Evolutionary conservation across 2,329 filamentous ascomycete species (phyloP).

Genomic region (Penicillium olsonii): DNA sequence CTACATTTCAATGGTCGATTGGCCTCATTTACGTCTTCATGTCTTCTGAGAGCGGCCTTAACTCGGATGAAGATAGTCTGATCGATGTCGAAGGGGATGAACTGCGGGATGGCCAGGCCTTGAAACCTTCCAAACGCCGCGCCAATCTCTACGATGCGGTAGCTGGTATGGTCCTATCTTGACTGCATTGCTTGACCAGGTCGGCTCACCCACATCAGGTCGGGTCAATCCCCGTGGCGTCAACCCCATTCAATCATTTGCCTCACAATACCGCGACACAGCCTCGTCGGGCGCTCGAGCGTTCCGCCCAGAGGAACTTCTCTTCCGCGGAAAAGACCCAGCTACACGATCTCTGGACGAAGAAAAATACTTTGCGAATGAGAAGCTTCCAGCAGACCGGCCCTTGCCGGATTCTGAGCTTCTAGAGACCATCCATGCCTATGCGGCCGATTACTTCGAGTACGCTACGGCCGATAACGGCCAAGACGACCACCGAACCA

Average conservation of each 20-base stretch:
- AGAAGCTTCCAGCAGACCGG: constrained; percentile 40
- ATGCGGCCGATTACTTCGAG: constrained; percentile 58
- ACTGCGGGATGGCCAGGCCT: constrained; percentile 10
- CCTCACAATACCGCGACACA: constrained; percentile 37
- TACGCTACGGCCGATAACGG: constrained; percentile 35
- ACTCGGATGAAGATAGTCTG: constrained; percentile 2
- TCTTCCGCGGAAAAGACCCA: constrained; percentile 55
- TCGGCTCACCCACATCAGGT: constrained; percentile 36
- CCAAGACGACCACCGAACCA: constrained; percentile 49
- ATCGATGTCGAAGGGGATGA: constrained; percentile 4
- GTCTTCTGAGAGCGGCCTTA: neutral
- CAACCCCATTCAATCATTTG: constrained; percentile 19
- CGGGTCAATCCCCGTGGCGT: constrained; percentile 48
- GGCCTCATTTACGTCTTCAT: neutral
- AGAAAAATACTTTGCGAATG: constrained; percentile 58
- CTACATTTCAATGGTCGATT: constrained; percentile 6
- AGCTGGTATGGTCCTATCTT: constrained; percentile 45
- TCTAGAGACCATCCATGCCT: constrained; percentile 58
- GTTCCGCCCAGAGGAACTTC: constrained; percentile 59
- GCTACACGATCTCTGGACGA: constrained; percentile 55
- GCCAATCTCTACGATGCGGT: constrained; percentile 61
- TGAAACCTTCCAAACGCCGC: constrained; percentile 32
- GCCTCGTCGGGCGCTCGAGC: constrained; percentile 39
- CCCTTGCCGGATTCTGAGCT: constrained; percentile 59
- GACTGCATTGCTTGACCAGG: neutral